Evolutionary conservation across 495 filamentous ascomycete species (phyloP).

Genomic region (Symbiotaphrina buchneri): DNA sequence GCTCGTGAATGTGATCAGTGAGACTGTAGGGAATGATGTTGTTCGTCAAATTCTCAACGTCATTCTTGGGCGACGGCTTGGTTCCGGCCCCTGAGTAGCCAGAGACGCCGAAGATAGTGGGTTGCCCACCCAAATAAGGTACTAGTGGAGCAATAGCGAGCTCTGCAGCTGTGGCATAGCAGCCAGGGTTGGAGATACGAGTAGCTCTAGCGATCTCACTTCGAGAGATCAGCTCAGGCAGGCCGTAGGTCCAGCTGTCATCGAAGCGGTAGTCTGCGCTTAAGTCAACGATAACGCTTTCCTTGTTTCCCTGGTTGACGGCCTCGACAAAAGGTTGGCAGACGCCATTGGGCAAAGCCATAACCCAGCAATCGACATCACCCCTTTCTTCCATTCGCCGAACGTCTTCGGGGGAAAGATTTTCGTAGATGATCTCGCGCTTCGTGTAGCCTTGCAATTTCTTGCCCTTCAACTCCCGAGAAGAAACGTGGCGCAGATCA

Average conservation of each 20-base stretch:
- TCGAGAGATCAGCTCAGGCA: conserved; percentile 69
- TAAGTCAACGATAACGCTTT: conserved; percentile 76
- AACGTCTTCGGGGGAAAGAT: conserved; percentile 73
- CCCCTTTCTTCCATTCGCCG: conserved; percentile 73
- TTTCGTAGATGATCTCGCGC: conserved; percentile 85
- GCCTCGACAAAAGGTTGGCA: conserved; percentile 94
- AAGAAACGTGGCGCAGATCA: conserved; percentile 85
- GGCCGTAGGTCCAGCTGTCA: conserved; percentile 77
- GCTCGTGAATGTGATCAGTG: conserved; percentile 92
- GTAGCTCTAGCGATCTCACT: conserved; percentile 60
- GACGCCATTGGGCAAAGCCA: conserved; percentile 93
- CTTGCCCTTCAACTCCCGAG: conserved; percentile 78
- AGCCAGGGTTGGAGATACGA: conserved; percentile 84
- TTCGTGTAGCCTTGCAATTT: conserved; percentile 82
- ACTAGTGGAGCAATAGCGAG: conserved; percentile 73
- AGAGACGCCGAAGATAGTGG: conserved; percentile 79
- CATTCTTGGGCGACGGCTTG: conserved; percentile 89
- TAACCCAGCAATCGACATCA: conserved; percentile 96
- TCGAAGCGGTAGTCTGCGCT: conserved; percentile 94
- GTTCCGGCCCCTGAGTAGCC: conserved; percentile 95
- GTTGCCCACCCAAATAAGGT: conserved; percentile 53
- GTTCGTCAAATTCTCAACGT: conserved; percentile 65
- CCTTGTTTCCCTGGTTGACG: conserved; percentile 47
- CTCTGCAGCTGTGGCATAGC: conserved; percentile 94
- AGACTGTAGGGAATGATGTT: conserved; percentile 87